Evolutionary conservation across 805 yeast species (phyloP), one percentile per base, ranked within the genome.

Genomic region (Nakazawaea molendinolei): DNA sequence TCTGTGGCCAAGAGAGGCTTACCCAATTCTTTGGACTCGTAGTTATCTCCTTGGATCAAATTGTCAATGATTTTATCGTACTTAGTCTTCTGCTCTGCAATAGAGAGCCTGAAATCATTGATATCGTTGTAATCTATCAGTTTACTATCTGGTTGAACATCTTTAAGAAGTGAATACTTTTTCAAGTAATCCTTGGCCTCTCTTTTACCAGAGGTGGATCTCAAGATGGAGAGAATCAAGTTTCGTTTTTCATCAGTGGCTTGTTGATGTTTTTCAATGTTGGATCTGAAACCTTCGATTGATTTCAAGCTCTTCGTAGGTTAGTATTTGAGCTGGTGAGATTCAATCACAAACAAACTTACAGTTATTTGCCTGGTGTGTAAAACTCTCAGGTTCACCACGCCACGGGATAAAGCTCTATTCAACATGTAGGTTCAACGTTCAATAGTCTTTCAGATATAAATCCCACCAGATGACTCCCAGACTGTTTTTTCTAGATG

Each of bases 121-220:
- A 36, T 22, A 17, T 43, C 48, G 19, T 47, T 48, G 33, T 59
- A 59, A n/a, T 24, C 23, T 26, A 43, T 61, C 62, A 8, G 60
- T 52, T 27, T 52, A 55, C 3, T 47, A 47, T 18, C 15, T 9
- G 40, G 44, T 24, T 31, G 39, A 28, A 56, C 54, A 22, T 53
- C 55, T 24, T 55, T 50, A 22, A 61, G 48, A n/a, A 67, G 56
- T 31, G 75, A 70, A 52, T 89, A 90, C 51, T 80, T 84, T 23
- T 74, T 64, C 31, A 90, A 60, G 52, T 89, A 90, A 44, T 80
- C 82, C 44, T 75, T 71, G 5, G 95, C 95, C 52, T 90, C 97
- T 42, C 98, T 67, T 54, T 86, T 89, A 1, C 97, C 90, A 5
- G 97, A 94, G 4, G 97, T 85, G 2, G 95, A 79, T 49, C 80